Percentiles rank a stretch among this genome's conserved stretches.
Conservation (phyloP, 108 stramenopile species). For the Nitzschia sp. region DNA sequence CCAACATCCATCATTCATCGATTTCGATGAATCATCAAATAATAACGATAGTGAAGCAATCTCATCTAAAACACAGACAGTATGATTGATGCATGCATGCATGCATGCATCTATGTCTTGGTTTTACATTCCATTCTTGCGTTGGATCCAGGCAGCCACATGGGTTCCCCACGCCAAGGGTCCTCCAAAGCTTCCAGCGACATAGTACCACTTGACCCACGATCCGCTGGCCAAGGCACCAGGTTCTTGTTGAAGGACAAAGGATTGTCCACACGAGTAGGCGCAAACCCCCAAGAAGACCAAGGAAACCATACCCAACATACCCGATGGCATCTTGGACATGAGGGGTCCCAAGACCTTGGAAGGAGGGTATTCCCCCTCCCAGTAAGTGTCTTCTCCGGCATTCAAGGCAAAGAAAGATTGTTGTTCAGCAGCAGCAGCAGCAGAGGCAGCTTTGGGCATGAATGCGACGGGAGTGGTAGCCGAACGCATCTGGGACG, state of each 20-base stretch:
- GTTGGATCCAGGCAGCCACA: conserved; percentile 92
- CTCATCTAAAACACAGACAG: too few species aligned
- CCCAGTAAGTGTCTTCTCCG: conserved; percentile 92
- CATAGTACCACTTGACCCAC: conserved; percentile 93
- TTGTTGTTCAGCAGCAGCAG: too few species aligned
- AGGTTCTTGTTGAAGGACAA: conserved; percentile 77
- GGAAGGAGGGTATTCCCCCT: conserved; percentile 89
- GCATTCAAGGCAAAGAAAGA: conserved; percentile 50
- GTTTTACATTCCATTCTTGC: conserved; percentile 94
- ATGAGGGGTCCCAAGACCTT: conserved; percentile 94
- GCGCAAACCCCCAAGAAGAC: conserved; percentile 64
- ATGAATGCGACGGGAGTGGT: conserved; percentile 21
- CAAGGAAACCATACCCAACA: conserved; percentile 75
- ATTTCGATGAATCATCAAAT: too few species aligned
- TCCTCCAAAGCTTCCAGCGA: conserved; percentile 80
- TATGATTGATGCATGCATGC: too few species aligned
- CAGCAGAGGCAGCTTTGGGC: neutral
- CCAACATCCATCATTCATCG: too few species aligned
- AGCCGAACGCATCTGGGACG: conserved; percentile 23
- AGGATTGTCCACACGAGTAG: conserved; percentile 67
- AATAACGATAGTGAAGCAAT: too few species aligned
- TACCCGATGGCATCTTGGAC: conserved; percentile 92
- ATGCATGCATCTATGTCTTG: too few species aligned
- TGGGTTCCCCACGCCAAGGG: conserved; percentile 93
- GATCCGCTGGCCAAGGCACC: conserved; percentile 80